Evolutionary conservation across 2,329 filamentous ascomycete species (phyloP).

Genomic region (Ceratocystiopsis sp.): DNA sequence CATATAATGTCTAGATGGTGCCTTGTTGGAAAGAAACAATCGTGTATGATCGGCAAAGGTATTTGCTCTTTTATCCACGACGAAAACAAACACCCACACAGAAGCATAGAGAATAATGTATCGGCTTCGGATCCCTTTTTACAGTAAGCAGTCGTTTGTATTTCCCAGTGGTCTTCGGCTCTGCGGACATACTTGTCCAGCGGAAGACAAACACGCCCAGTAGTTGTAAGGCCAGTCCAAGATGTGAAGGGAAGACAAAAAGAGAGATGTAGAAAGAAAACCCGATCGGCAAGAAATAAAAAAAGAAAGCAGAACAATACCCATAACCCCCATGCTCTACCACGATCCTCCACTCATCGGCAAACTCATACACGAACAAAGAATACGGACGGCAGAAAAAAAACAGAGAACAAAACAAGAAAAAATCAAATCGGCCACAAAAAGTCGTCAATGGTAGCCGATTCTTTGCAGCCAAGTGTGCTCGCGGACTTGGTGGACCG

Average conservation of each 20-base stretch:
- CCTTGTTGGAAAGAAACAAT: not conserved
- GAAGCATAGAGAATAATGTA: no score
- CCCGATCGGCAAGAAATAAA: not conserved
- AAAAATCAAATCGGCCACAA: not conserved
- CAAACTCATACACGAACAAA: slow-evolving; percentile 3
- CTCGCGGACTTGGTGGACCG: no score
- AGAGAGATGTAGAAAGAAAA: not conserved
- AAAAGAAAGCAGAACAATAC: not conserved
- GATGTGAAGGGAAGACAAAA: not conserved
- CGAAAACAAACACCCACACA: not conserved
- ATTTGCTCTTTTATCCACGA: no score
- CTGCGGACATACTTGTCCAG: not conserved
- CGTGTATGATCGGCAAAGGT: not conserved
- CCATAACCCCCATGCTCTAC: no score
- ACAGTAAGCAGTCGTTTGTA: not conserved
- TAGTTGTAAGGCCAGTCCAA: not conserved
- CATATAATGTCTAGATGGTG: not conserved
- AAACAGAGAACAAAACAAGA: slow-evolving; percentile 1
- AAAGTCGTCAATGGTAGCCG: no score
- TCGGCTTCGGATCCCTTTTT: no score
- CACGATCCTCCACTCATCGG: no score
- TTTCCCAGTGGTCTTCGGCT: slow-evolving; percentile 5
- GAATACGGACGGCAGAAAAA: not conserved
- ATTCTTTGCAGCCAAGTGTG: no score
- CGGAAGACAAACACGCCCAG: slow-evolving; percentile 1